Evolutionary conservation across 495 filamentous ascomycete genomes (phyloP), one percentile per base, ranked within the genome.

Genomic region (Aspergillus sclerotiicarbonarius): DNA sequence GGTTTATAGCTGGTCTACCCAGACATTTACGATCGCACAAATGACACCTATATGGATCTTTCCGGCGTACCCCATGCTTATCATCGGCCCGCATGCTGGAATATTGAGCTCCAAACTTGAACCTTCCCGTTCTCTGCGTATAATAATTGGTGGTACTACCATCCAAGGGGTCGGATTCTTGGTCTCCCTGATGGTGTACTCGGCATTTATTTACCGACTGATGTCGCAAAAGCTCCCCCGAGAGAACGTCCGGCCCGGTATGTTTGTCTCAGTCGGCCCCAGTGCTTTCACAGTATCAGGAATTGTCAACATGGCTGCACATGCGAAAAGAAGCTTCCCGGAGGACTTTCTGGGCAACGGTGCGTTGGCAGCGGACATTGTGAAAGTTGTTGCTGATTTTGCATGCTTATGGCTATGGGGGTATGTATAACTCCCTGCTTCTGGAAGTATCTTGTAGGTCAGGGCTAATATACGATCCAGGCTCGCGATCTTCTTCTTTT

Each of bases 11-110:
- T 88, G 85, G 85, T 86, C 84, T 29, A 87, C 85, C 1, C 81
- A 84, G 61, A 83, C 87, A 20, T 93, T 92, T 63, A 91, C 90
- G 2, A 90, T 96, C 33, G 84, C 86, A 18, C 84, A 87, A 33
- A 96, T 96, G 91, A 96, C 91, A 0, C 91, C 91, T 0, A 84
- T 93, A 47, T 96, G 90, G 91, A 91, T 96, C 33, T 96, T 96
- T 58, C 91, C 91, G 0, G 90, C 89, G 0, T 96, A 96, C 61
- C 91, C 91, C 0, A 82, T 95, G 55, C 82, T 96, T 6, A 83
- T 96, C 0, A 82, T 88, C 6, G 91, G 89, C 8, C 90, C 90
- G 0, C 84, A 89, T 67, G 90, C 89, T 47, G 80, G 81, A 9
- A 82, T 86, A 45, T 75, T 96, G 13, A 82, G 87, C 66, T 66